Conservation (phyloP, 352 stramenopile species). For the Phytophthora sansomeana region DNA sequence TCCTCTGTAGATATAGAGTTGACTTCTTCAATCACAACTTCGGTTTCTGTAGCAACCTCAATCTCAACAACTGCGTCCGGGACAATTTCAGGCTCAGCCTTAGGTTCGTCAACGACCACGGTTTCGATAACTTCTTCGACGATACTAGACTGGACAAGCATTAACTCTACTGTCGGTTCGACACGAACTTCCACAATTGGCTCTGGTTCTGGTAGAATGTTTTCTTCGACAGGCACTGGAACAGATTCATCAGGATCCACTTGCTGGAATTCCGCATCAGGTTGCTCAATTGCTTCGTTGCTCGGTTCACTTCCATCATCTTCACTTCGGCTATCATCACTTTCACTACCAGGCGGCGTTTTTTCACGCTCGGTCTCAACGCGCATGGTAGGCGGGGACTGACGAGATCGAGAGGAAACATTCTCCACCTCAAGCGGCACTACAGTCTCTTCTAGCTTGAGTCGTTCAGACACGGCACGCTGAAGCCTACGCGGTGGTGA, state of each 20-base stretch:
- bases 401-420: slow-evolving; percentile 5
- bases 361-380: slow-evolving; percentile 9
- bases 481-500: slow-evolving; percentile 16
- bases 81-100: neutral
- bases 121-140: slow-evolving; percentile 8
- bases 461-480: slow-evolving; percentile 18
- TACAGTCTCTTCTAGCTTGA: slow-evolving; percentile 24
- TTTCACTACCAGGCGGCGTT: slow-evolving; percentile 5
- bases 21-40: slow-evolving; percentile 9
- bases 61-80: slow-evolving; percentile 2
- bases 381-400: slow-evolving; percentile 2
- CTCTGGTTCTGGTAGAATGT: neutral
- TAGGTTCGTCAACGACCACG: slow-evolving; percentile 5
- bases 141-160: neutral
- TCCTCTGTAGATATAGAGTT: neutral
- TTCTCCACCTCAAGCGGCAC: slow-evolving; percentile 10
- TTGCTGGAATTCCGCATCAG: neutral
- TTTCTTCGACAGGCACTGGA: slow-evolving; percentile 11
- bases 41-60: slow-evolving; percentile 1
- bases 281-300: slow-evolving; percentile 10
- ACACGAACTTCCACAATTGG: neutral
- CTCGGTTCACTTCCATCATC: neutral
- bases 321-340: neutral
- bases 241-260: slow-evolving; percentile 3
- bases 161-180: slow-evolving; percentile 9